Percentiles rank a stretch among this genome's conserved stretches.
phyloP scores from a whole-genome alignment of 2,329 filamentous ascomycete genomes.

The Scedosporium aurantiacum region DNA sequence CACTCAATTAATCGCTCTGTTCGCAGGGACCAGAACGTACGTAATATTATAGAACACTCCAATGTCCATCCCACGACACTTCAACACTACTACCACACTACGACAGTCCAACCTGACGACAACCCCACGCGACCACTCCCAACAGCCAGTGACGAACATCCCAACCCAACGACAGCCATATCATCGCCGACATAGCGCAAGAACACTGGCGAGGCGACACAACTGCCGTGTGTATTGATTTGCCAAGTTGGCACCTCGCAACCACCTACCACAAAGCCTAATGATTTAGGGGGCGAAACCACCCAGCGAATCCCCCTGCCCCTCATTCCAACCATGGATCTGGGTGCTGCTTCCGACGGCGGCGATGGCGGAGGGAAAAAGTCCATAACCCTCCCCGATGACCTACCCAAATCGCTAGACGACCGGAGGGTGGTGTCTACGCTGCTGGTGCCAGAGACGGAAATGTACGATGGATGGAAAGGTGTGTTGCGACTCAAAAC shows the following conservation, averaged over 20 bases:
- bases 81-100: slow-evolving; percentile 2
- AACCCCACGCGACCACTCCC: neutral
- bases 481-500: slow-evolving; percentile 35
- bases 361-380: slow-evolving; percentile 27
- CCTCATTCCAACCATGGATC: slow-evolving; percentile 42
- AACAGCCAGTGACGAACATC: neutral
- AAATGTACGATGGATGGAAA: slow-evolving; percentile 99
- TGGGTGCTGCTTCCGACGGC: slow-evolving; percentile 31
- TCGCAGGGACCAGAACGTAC: too few species aligned
- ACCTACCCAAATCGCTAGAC: slow-evolving; percentile 84
- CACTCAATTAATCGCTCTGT: neutral
- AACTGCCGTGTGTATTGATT: neutral
- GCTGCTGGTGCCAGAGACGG: slow-evolving; percentile 68
- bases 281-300: neutral
- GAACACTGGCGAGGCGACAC: neutral
- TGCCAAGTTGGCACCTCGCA: neutral
- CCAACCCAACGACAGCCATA: neutral
- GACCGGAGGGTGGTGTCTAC: slow-evolving; percentile 63
- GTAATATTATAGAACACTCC: too few species aligned
- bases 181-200: neutral
- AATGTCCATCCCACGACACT: too few species aligned
- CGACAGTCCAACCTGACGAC: neutral
- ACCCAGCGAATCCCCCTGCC: slow-evolving; percentile 24
- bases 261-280: neutral
- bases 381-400: slow-evolving; percentile 55